Conservation (phyloP, 805 yeast species). For the Helenozyma baotianmanensis region DNA sequence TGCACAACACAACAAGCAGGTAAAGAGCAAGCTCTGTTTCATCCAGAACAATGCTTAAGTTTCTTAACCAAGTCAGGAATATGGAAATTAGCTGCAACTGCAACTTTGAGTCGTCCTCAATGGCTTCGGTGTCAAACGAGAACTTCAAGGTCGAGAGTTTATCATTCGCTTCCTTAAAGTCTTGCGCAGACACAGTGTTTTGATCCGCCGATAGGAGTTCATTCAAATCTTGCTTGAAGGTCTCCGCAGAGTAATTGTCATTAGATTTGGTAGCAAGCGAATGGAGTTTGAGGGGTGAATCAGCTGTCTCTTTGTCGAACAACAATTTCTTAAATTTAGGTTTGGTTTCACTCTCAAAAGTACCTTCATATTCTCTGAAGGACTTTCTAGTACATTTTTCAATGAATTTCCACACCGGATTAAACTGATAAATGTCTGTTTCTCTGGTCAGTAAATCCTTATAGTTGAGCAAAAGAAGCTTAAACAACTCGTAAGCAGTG, state of each 20-base stretch:
- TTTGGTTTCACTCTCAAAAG: too few relatives aligned
- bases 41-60: too few relatives aligned
- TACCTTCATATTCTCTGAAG: too few relatives aligned
- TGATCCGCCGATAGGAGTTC: constrained; percentile 12
- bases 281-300: constrained; percentile 33
- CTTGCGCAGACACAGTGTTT: constrained; percentile 10
- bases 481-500: constrained; percentile 33
- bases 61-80: too few relatives aligned
- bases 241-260: constrained; percentile 19
- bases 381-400: constrained; percentile 10
- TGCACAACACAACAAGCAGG: too few relatives aligned
- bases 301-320: constrained; percentile 24
- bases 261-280: constrained; percentile 16
- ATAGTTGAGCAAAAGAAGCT: constrained; percentile 28
- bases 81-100: too few relatives aligned
- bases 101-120: too few relatives aligned
- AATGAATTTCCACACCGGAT: constrained; percentile 33
- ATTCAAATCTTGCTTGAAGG: constrained; percentile 26
- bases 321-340: constrained; percentile 5
- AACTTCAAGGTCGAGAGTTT: constrained; percentile 1
- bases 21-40: too few relatives aligned
- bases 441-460: constrained; percentile 33
- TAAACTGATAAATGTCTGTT: constrained; percentile 28
- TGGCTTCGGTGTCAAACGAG: too few relatives aligned
- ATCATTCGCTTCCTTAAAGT: constrained; percentile 12